Conservation (phyloP, 1,139 yeast species). For the Protomyces gravidus region DNA sequence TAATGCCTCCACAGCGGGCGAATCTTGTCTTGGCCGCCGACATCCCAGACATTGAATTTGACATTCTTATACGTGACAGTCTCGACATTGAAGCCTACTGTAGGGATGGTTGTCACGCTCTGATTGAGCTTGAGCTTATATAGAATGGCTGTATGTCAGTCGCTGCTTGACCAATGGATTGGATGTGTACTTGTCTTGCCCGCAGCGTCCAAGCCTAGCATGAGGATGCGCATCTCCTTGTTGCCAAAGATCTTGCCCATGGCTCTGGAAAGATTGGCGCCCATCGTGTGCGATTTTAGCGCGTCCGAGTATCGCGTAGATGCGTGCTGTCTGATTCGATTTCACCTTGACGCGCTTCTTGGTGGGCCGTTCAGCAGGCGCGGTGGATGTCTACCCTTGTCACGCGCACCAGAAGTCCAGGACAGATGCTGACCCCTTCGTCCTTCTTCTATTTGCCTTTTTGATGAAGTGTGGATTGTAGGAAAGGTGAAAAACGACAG, state of each 20-base stretch:
- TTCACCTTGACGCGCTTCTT: too few species aligned
- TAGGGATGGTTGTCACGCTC: slow-evolving; percentile 79
- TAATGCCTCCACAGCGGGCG: slow-evolving; percentile 94
- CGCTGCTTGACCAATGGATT: too few species aligned
- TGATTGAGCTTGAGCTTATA: slow-evolving; percentile 71
- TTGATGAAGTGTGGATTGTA: too few species aligned
- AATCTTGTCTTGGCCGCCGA: slow-evolving; percentile 90
- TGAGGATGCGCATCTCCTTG: slow-evolving; percentile 53
- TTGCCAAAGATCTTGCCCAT: slow-evolving; percentile 51
- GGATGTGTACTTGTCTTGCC: slow-evolving; percentile 72
- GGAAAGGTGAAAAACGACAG: too few species aligned
- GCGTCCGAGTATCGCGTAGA: too few species aligned
- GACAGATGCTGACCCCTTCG: too few species aligned
- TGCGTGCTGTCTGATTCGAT: too few species aligned
- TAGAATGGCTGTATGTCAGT: slow-evolving; percentile 53
- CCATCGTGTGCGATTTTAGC: too few species aligned
- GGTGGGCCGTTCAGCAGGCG: too few species aligned
- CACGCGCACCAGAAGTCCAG: too few species aligned
- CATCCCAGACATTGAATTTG: slow-evolving; percentile 93
- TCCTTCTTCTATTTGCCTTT: too few species aligned
- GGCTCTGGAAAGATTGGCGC: slow-evolving; percentile 22
- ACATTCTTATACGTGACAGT: slow-evolving; percentile 83
- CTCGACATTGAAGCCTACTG: slow-evolving; percentile 92
- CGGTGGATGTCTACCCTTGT: too few species aligned
- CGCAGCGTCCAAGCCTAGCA: slow-evolving; percentile 90